phyloP scores from a whole-genome alignment of 257 asterid genomes.

The Thymus mandschuricus region DNA sequence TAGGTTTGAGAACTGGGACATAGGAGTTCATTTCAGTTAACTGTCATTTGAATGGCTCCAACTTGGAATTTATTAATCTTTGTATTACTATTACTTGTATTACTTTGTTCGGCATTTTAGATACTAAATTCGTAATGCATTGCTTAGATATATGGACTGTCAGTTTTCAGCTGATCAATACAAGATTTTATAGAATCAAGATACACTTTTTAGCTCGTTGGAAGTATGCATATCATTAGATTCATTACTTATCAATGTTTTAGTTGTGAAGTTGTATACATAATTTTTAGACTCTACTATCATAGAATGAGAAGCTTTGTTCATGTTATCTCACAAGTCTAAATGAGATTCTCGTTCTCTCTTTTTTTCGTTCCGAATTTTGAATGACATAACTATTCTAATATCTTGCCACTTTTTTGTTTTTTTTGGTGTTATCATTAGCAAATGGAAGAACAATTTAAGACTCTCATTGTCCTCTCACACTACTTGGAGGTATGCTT shows the following conservation, averaged over 20 bases:
- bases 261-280: neutral
- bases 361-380: neutral
- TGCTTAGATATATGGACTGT: neutral
- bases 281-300: neutral
- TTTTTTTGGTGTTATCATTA: constrained; percentile 25
- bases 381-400: constrained; percentile 10
- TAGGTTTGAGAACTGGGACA: neutral
- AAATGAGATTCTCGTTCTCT: neutral
- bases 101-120: neutral
- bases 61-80: neutral
- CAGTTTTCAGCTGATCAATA: constrained; percentile 4
- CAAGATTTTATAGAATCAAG: neutral
- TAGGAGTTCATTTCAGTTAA: neutral
- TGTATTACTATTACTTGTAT: neutral
- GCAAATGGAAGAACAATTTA: constrained; percentile 98
- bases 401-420: constrained; percentile 1
- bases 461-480: constrained; percentile 86
- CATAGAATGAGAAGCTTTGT: constrained; percentile 7
- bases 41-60: neutral
- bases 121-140: neutral
- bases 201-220: neutral
- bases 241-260: neutral
- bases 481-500: constrained; percentile 86
- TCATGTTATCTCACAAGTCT: neutral
- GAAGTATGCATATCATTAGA: constrained; percentile 4